Evolutionary conservation across 2,329 filamentous ascomycete species (phyloP).

Genomic region (Venturia aucupariae): DNA sequence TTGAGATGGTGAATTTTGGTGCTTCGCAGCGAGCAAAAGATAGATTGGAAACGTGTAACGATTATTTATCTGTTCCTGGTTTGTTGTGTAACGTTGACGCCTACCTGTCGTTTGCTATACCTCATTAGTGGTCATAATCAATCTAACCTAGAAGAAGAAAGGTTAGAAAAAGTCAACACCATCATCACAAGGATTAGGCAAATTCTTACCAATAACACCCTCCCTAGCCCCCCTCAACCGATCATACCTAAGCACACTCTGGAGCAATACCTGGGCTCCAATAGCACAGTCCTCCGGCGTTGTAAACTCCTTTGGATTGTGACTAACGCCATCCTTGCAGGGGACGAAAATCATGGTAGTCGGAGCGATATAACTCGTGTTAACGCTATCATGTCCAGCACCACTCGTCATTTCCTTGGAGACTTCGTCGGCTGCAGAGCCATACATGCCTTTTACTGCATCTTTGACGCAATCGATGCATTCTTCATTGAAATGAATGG

Average conservation of each 20-base stretch:
- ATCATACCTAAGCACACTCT: conserved; percentile 25
- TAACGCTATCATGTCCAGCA: conserved; percentile 44
- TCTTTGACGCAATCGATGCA: conserved; percentile 57
- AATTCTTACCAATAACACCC: not conserved
- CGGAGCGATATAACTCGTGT: conserved; percentile 49
- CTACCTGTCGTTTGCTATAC: too few relatives aligned
- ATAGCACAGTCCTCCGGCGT: conserved; percentile 50
- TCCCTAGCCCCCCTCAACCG: conserved; percentile 50
- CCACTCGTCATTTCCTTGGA: conserved; percentile 31
- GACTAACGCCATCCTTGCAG: conserved; percentile 53
- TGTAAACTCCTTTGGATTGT: conserved; percentile 55
- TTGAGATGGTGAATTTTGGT: conserved; percentile 64
- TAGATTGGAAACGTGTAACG: too few relatives aligned
- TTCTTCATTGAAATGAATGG: conserved; percentile 55
- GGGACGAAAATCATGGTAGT: conserved; percentile 61
- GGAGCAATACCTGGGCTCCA: conserved; percentile 42
- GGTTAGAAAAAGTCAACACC: not conserved
- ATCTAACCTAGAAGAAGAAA: not conserved
- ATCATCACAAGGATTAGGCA: not conserved
- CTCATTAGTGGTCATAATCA: too few relatives aligned
- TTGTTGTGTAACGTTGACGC: too few relatives aligned
- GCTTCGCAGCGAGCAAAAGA: too few relatives aligned
- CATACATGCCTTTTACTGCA: conserved; percentile 49
- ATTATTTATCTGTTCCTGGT: too few relatives aligned
- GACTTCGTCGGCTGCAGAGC: conserved; percentile 46